phyloP scores from a whole-genome alignment of 345 rosid species.

The Bruguiera sexangula region DNA sequence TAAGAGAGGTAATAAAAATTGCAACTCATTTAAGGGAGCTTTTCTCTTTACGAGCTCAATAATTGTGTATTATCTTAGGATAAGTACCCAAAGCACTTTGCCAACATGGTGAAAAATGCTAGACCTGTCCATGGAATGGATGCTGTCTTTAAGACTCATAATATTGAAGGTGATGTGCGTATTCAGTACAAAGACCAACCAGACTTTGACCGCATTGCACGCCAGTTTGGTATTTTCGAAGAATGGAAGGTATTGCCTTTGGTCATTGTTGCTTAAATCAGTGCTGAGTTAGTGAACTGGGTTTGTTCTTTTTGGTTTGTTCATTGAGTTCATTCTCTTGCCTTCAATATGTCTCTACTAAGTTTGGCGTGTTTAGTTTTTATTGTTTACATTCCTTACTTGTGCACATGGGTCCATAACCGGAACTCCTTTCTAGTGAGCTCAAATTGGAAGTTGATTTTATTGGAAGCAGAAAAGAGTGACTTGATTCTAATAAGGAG shows the following conservation, averaged over 20 bases:
- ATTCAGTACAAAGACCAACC: slow-evolving; percentile 63
- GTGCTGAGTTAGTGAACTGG: background rate
- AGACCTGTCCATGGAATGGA: slow-evolving; percentile 61
- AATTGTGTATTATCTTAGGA: slow-evolving; percentile 45
- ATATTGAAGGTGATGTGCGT: slow-evolving; percentile 66
- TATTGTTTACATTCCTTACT: no score
- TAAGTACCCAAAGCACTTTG: slow-evolving; percentile 56
- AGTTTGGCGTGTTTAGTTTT: no score
- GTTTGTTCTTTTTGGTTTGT: no score
- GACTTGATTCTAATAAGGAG: no score
- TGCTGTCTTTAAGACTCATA: slow-evolving; percentile 60
- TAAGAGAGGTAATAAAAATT: slow-evolving; percentile 57
- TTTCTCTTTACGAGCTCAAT: slow-evolving; percentile 8
- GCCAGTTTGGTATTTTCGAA: slow-evolving; percentile 81
- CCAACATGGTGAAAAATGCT: slow-evolving; percentile 63
- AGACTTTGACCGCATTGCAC: slow-evolving; percentile 74
- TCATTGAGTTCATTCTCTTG: no score
- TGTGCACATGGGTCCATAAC: no score
- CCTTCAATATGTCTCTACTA: no score
- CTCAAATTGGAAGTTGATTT: no score
- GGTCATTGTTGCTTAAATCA: background rate
- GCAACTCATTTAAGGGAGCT: slow-evolving; percentile 7
- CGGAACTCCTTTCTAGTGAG: no score
- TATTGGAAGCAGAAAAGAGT: no score
- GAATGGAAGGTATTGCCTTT: slow-evolving; percentile 83